These are phyloP conservation scores for Colletotrichum endophyticum DNA, from an alignment of 2,329 filamentous ascomycete species.

Conservation along the genomic window DNA sequence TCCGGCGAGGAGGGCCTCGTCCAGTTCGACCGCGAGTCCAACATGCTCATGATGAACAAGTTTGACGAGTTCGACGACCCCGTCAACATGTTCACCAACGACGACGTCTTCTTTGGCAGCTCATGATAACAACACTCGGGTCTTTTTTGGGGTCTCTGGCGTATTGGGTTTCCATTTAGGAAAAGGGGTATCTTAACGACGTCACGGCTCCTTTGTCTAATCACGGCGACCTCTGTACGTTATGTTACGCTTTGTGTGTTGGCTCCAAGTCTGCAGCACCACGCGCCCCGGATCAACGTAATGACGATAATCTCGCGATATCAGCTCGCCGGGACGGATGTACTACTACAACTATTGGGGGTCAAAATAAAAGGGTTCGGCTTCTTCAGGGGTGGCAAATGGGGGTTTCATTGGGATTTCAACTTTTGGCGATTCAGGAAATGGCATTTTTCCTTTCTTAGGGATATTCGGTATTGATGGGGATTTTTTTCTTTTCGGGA, in stretches of 20 bases:
- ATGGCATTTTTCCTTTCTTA: neutral
- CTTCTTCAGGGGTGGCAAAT: neutral
- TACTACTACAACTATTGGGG: constrained; percentile 6
- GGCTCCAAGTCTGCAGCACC: neutral
- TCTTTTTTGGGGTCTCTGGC: neutral
- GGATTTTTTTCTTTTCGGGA: neutral
- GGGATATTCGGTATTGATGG: neutral
- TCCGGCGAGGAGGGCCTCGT: constrained; percentile 46
- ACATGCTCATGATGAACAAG: constrained; percentile 56
- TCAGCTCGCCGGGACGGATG: constrained; percentile 1
- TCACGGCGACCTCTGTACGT: constrained; percentile 4
- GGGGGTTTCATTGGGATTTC: neutral
- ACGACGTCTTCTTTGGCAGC: constrained; percentile 58
- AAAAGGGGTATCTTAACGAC: neutral
- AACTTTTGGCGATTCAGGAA: neutral
- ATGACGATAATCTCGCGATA: constrained; percentile 12
- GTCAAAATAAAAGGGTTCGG: neutral
- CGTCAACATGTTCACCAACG: constrained; percentile 56
- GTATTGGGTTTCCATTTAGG: neutral
- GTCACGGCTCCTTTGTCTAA: neutral
- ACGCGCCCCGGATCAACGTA: neutral
- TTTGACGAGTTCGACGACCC: constrained; percentile 57
- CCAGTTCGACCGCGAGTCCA: constrained; percentile 49
- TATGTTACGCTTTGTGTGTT: constrained; percentile 8
- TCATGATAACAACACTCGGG: constrained; percentile 20